Base-by-base conservation (phyloP, 192 early-diverging fungal genomes). In the Paraglomus brasilianum region DNA sequence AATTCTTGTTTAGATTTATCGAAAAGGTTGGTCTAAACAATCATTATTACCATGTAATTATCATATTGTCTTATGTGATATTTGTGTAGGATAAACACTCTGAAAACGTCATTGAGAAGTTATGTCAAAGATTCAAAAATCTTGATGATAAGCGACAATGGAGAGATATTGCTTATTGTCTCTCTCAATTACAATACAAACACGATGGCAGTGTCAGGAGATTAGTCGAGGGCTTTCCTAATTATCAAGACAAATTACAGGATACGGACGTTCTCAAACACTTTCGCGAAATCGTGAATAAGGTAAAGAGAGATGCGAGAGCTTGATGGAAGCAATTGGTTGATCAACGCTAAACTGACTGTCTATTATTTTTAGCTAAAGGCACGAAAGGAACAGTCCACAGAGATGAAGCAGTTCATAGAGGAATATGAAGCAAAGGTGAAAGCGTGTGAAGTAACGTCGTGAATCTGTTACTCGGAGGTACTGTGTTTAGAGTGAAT, bases 1-100 rank as follows among this genome's bases (percentile, higher is more conserved):
- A 91, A 73, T 98, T 94, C 80, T 74, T 99, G 24, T 94, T 99
- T 72, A 91, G 92, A 14, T 94, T 99, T 78, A 93, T 96, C 76
- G 92, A 92, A 81, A 78, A 66, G 76, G 73, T 76, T 15, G 44
- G 13, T 38, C 30, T 36, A 46, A 13, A 5, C 3, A 15, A 21
- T 42, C 43, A 17, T 42, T 43, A 10, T 5, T 53, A 47, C 17
- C 15, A 36, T 14, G 21, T 6, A 46, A 22, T 22, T 14, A 63
- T 63, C 47, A 17, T 21, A 46, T 14, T 46, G 44, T 46, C 5
- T 46, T 63, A 46, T 2, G 8, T 40, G 17, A 17, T 30, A 10
- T 59, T 39, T 63, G n/a, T 8, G 45, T 78, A 96, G 89, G 97
- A 97, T 60, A 88, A 91, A 52, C 95, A 98, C 77, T 88, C 89